Evolutionary conservation across 2,329 filamentous ascomycete species (phyloP).

Genomic region (Ophiostoma sp.): DNA sequence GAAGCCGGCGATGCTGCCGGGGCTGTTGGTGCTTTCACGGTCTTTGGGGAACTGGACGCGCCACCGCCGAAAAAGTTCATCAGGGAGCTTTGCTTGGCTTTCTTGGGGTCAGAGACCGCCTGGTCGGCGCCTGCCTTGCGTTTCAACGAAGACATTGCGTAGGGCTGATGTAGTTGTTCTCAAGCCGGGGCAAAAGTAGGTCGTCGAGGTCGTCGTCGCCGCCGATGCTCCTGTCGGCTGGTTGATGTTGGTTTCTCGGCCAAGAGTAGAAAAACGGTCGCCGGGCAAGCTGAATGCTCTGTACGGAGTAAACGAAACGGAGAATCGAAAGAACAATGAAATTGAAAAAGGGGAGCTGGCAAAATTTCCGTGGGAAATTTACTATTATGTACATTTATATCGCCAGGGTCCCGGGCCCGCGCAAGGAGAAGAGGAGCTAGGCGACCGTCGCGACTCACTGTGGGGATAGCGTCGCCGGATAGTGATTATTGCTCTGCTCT

Average conservation of each 20-base stretch:
- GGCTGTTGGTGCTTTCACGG: constrained; percentile 32
- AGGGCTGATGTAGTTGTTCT: not conserved
- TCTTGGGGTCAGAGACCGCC: constrained; percentile 54
- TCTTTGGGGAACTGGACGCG: not conserved
- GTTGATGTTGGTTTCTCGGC: not conserved
- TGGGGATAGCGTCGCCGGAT: not conserved
- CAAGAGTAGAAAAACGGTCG: not conserved
- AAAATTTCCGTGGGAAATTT: not conserved
- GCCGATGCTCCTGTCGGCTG: not conserved
- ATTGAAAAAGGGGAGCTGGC: constrained; percentile 8
- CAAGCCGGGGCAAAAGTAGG: no score
- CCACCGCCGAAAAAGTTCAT: constrained; percentile 73
- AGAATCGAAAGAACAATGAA: not conserved
- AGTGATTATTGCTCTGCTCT: not conserved
- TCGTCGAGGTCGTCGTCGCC: not conserved
- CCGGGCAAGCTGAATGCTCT: not conserved
- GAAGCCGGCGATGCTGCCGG: not conserved
- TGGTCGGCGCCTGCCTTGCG: constrained; percentile 54
- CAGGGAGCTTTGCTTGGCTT: constrained; percentile 72
- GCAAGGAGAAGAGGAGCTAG: not conserved
- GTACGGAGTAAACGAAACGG: not conserved
- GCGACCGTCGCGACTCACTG: not conserved
- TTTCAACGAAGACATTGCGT: constrained; percentile 23
- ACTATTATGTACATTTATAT: not conserved
- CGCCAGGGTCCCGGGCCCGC: constrained; percentile 1